Percentiles rank a stretch among this genome's conserved stretches.
Evolutionary conservation across 1,284 basidiomycete species (phyloP).

Genomic region (Tilletia setariae): DNA sequence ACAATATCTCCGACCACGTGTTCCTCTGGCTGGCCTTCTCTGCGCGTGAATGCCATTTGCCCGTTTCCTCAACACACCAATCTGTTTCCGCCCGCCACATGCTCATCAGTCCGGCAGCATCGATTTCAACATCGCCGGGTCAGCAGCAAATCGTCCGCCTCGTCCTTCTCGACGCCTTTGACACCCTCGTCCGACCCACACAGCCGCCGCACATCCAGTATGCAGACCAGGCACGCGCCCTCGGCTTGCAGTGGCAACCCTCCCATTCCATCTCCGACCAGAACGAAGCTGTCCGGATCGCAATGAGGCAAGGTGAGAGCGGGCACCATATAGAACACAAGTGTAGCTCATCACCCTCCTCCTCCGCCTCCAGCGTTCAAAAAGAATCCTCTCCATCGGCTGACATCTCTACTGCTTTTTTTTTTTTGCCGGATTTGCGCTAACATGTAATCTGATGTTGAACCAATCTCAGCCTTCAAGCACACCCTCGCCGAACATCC

Average conservation of each 20-base stretch:
- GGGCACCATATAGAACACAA: too few species aligned
- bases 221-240: conserved; percentile 23
- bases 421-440: too few species aligned
- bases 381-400: neutral
- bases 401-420: too few species aligned
- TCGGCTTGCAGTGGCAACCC: conserved; percentile 16
- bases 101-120: neutral
- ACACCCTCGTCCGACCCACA: conserved; percentile 32
- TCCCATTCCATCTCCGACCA: neutral
- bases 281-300: conserved; percentile 22
- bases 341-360: too few species aligned
- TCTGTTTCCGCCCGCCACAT: too few species aligned
- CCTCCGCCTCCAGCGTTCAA: too few species aligned
- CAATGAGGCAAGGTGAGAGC: conserved; percentile 26
- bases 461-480: conserved; percentile 23
- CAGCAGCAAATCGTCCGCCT: conserved; percentile 20
- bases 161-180: conserved; percentile 40
- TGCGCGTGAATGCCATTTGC: too few species aligned
- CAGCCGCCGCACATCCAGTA: conserved; percentile 36
- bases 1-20: too few species aligned
- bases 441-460: neutral
- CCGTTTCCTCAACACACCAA: too few species aligned
- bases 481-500: conserved; percentile 26
- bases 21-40: too few species aligned
- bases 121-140: neutral